Evolutionary conservation across 2,329 filamentous ascomycete genomes (phyloP), one percentile per base, ranked within the genome.

Genomic region (Elsinoe necatrix): DNA sequence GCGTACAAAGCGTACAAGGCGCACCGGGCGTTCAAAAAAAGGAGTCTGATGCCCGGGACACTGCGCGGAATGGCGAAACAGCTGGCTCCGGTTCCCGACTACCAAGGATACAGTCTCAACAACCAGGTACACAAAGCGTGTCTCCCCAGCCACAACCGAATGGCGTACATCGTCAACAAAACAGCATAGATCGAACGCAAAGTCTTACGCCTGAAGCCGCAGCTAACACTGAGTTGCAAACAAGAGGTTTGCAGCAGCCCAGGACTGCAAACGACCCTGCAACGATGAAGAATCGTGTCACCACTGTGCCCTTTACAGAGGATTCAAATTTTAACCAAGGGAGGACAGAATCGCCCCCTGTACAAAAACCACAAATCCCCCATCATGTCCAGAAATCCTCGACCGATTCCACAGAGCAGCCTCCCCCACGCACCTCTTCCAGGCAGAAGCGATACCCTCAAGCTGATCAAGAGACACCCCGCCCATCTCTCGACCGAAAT

Each of bases 31-130:
- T 54, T 29, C 58, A 63, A 45, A 61, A 64, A n/a, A 64, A 61
- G 39, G 61, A 56, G 18, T 65, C 63, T 29, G 63, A 61, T 23
- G 64, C 61, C 5, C 57, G 58, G 8, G 58, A 62, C 20, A 51
- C 41, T 23, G 68, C 70, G 35, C 66, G 66, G n/a, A 56, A 56
- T 25, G 31, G 37, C 74, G 57, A 74, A 70, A 25, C 74, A 61
- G 61, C 72, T 63, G 65, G 71, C 35, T 67, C 71, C 57, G 75
- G 75, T 29, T 85, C 83, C 43, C 75, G 82, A 59, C 71, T 84
- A 59, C 83, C 83, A 37, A 27, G 48, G 16, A 52, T 52, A 3
- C 48, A 52, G 20, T 21, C 48, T 2, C 34, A 35, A 18, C 48
- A 52, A 29, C 29, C 20, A 12, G 29, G 29, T 16, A 14, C 29